Evolutionary conservation across 345 rosid species (phyloP).

Genomic region (Stellera chamaejasme): DNA sequence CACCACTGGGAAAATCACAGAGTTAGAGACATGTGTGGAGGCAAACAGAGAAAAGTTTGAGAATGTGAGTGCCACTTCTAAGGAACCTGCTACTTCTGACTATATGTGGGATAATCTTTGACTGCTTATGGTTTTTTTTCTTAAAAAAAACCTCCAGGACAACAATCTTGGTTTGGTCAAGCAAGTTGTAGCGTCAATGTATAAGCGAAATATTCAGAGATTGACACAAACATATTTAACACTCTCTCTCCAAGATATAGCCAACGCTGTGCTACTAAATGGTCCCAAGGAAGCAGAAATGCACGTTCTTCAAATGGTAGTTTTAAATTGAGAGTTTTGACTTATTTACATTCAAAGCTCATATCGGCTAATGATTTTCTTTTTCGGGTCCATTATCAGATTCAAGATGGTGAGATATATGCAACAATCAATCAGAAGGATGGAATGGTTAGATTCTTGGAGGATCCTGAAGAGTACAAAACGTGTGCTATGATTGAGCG

Average conservation of each 20-base stretch:
- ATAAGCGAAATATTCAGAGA: constrained; percentile 90
- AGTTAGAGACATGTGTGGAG: constrained; percentile 45
- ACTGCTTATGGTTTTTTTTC: background rate
- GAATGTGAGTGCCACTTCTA: constrained; percentile 34
- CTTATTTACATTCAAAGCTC: constrained; percentile 3
- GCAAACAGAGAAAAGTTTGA: constrained; percentile 52
- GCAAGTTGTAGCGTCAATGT: constrained; percentile 90
- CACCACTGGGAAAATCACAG: constrained; percentile 53
- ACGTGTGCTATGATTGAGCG: constrained; percentile 75
- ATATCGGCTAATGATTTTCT: background rate
- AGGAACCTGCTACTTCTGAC: background rate
- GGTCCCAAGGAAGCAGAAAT: constrained; percentile 90
- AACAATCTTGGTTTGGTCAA: constrained; percentile 87
- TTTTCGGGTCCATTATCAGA: constrained; percentile 32
- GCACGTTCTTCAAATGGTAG: constrained; percentile 99
- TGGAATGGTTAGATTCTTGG: constrained; percentile 98
- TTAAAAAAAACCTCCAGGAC: constrained; percentile 38
- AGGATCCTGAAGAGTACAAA: constrained; percentile 97
- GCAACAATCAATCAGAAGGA: constrained; percentile 98
- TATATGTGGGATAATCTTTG: too few species aligned
- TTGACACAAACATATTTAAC: constrained; percentile 93
- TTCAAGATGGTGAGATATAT: constrained; percentile 94
- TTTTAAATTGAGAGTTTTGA: constrained; percentile 8
- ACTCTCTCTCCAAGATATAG: constrained; percentile 93
- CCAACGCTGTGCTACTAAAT: constrained; percentile 66